Conservation (phyloP, 352 stramenopile genomes). For the Pythium aquatile region DNA sequence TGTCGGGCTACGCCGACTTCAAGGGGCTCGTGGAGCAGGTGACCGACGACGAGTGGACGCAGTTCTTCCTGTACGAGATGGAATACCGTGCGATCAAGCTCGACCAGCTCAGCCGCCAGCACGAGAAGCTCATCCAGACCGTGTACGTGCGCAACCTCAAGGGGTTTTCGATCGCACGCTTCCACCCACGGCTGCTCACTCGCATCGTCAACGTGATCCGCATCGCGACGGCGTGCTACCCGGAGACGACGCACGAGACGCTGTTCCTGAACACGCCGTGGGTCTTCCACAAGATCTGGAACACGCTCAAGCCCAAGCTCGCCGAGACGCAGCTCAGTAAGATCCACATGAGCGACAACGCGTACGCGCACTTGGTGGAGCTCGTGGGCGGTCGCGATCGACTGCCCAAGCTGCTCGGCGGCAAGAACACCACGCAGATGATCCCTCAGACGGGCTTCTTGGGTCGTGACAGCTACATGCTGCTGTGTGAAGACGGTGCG, state of each 20-base stretch:
- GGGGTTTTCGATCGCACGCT: slow-evolving; percentile 60
- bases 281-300: slow-evolving; percentile 79
- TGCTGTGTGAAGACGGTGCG: slow-evolving; percentile 70
- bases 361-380: slow-evolving; percentile 43
- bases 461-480: slow-evolving; percentile 52
- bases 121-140: slow-evolving; percentile 56
- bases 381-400: slow-evolving; percentile 48
- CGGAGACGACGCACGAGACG: slow-evolving; percentile 54
- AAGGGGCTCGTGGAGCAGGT: slow-evolving; percentile 56
- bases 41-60: slow-evolving; percentile 65
- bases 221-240: slow-evolving; percentile 64
- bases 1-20: slow-evolving; percentile 64
- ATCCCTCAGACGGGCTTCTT: slow-evolving; percentile 70
- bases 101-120: slow-evolving; percentile 59
- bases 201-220: slow-evolving; percentile 40
- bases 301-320: slow-evolving; percentile 47
- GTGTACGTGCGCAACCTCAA: slow-evolving; percentile 65
- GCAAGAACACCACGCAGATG: slow-evolving; percentile 45
- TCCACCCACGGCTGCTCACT: slow-evolving; percentile 52
- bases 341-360: slow-evolving; percentile 55
- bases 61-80: slow-evolving; percentile 74
- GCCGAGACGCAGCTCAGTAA: slow-evolving; percentile 66
- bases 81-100: slow-evolving; percentile 65
- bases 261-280: slow-evolving; percentile 63
- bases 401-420: slow-evolving; percentile 55